Conservation (phyloP, 768 basidiomycete genomes). For the Trametes sanguinea region DNA sequence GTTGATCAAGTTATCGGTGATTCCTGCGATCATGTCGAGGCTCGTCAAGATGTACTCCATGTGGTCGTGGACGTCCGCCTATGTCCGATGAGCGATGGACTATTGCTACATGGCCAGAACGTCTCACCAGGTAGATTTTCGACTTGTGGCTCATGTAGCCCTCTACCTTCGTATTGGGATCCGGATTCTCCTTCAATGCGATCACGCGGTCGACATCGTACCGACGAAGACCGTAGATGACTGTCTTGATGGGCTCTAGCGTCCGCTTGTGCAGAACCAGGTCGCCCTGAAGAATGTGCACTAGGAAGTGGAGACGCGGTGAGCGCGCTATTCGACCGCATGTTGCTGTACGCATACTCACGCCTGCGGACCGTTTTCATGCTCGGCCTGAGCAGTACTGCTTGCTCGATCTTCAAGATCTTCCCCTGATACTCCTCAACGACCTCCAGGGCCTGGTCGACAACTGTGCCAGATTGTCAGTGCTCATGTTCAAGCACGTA, state of each 20-base stretch:
- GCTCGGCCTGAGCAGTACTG: slow-evolving; percentile 58
- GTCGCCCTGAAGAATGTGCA: slow-evolving; percentile 77
- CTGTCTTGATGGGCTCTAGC: slow-evolving; percentile 67
- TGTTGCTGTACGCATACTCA: slow-evolving; percentile 34
- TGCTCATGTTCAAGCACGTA: slow-evolving; percentile 20
- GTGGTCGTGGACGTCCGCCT: slow-evolving; percentile 79
- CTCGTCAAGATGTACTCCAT: slow-evolving; percentile 71
- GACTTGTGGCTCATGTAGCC: slow-evolving; percentile 71
- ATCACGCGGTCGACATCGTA: slow-evolving; percentile 71
- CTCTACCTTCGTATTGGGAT: slow-evolving; percentile 39
- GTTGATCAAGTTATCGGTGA: slow-evolving; percentile 70
- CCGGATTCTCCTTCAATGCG: slow-evolving; percentile 48
- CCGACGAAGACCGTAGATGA: slow-evolving; percentile 66
- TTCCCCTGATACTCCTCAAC: slow-evolving; percentile 68
- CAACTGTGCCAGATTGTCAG: slow-evolving; percentile 43
- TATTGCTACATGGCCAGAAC: neutral
- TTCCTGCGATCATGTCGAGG: slow-evolving; percentile 72
- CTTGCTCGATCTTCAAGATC: slow-evolving; percentile 61
- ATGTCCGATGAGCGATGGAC: neutral
- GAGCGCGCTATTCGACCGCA: neutral
- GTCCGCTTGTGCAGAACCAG: slow-evolving; percentile 74
- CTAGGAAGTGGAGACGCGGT: slow-evolving; percentile 34
- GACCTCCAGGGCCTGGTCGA: slow-evolving; percentile 67
- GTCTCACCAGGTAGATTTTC: slow-evolving; percentile 64
- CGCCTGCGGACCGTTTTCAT: slow-evolving; percentile 61